Evolutionary conservation across 805 yeast species (phyloP), one percentile per base, ranked within the genome.

Genomic region (Teunomyces atbi): DNA sequence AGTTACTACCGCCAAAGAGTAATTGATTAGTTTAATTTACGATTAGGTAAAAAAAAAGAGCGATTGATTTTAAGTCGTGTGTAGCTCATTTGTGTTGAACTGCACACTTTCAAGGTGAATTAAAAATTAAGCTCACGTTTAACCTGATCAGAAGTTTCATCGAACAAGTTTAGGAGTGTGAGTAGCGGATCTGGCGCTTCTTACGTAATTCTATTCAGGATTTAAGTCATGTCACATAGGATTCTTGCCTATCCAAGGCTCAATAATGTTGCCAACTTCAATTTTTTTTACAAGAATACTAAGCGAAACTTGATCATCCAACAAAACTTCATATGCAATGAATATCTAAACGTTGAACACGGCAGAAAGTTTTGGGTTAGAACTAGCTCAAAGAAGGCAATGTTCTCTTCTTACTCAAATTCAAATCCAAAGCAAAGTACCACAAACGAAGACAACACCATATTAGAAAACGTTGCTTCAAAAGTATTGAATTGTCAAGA

Each of bases 401-500:
- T 19, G 18, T 26, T 36, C 15, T 33, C 44, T 2, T 11, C 36
- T 8, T 37, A 44, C 12, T 12, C 39, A 7, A 15, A 38, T 20
- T 26, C 42, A 16, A 23, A 5, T 11, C 4, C 23, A 33, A 33
- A 18, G 19, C 20, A 38, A 32, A 12, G 26, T 13, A 13, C 30
- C 15, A 8, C 19, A 29, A 33, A 30, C 8, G 41, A 44, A 2
- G 45, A 46, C 5, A 42, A 48, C 30, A 50, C 57, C 29, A 45
- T 63, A 7, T 49, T 74, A 23, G 67, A 62, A 41, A 60, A 66
- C 45, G 77, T 74, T n/a, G 77, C 79, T 5, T 59, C 71, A 26
- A 68, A 65, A 42, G 70, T 77, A 2, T 57, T 76, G 26, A 68
- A 67, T 18, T 78, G 83, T 50, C 82, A 67, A 46, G 74, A 69